Conservation (phyloP, 2,329 filamentous ascomycete genomes). For the Penicillium palitans region DNA sequence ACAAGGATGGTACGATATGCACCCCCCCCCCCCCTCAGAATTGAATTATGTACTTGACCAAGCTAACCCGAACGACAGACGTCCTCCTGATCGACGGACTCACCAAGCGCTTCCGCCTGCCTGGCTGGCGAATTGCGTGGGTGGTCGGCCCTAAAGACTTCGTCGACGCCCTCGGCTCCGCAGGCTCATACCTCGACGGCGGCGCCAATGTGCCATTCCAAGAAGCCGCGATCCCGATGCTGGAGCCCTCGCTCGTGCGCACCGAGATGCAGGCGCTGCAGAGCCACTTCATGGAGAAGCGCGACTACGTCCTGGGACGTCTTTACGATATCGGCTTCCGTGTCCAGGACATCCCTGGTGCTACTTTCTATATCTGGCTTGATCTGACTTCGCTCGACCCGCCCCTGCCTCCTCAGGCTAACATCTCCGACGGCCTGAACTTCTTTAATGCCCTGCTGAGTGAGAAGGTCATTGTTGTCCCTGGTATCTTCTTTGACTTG, state of each 20-base stretch:
- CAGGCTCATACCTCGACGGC: conserved; percentile 90
- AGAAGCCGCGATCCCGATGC: conserved; percentile 87
- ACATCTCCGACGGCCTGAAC: conserved; percentile 88
- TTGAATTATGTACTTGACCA: neutral
- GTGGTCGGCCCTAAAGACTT: conserved; percentile 95
- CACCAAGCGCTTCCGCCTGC: conserved; percentile 94
- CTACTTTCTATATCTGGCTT: conserved; percentile 90
- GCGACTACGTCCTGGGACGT: conserved; percentile 82
- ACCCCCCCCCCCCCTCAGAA: neutral
- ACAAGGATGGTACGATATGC: conserved; percentile 61
- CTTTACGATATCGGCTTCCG: conserved; percentile 83
- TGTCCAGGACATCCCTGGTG: conserved; percentile 80
- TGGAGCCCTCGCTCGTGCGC: conserved; percentile 79
- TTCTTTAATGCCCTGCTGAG: conserved; percentile 94
- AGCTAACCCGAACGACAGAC: conserved; percentile 48
- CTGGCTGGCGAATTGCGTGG: conserved; percentile 96
- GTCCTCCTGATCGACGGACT: conserved; percentile 94
- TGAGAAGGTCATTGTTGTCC: conserved; percentile 95
- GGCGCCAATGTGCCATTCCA: conserved; percentile 95
- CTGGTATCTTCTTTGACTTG: conserved; percentile 96
- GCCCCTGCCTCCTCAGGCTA: conserved; percentile 59
- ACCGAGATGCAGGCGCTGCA: conserved; percentile 89
- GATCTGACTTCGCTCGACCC: conserved; percentile 54
- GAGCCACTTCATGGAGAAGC: conserved; percentile 85
- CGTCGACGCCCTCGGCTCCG: conserved; percentile 87